phyloP scores from a whole-genome alignment of 257 asterid genomes.

The Pogostemon cablin region DNA sequence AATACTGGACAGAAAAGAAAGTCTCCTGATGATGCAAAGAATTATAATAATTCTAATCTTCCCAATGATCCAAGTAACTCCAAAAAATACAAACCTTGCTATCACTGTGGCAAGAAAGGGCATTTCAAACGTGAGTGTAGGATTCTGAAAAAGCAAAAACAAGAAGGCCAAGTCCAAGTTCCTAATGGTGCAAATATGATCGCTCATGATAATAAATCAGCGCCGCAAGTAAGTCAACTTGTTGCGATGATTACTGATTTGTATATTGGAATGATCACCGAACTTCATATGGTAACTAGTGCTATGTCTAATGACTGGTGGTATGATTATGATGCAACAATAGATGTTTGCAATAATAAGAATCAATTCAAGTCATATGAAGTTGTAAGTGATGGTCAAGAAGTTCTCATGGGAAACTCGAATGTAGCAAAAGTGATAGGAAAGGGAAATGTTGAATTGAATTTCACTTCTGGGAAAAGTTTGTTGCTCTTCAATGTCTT shows the following conservation, averaged over 20 bases:
- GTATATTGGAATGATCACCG: background rate
- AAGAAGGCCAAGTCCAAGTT: too few species aligned
- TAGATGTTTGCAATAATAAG: constrained; percentile 6
- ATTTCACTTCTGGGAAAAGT: background rate
- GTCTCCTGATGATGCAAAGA: too few species aligned
- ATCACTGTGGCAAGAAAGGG: too few species aligned
- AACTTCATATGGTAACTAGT: background rate
- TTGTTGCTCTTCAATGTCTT: background rate
- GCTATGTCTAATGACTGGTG: background rate
- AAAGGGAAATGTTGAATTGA: background rate
- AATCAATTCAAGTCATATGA: background rate
- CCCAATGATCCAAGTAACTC: too few species aligned
- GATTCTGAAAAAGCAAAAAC: too few species aligned
- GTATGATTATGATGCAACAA: background rate
- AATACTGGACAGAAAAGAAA: too few species aligned
- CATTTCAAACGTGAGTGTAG: too few species aligned
- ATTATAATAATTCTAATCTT: too few species aligned
- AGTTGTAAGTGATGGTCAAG: background rate
- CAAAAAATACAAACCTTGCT: too few species aligned
- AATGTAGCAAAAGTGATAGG: background rate
- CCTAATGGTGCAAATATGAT: too few species aligned
- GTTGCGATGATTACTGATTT: background rate
- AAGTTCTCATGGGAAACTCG: background rate
- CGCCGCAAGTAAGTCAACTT: background rate
- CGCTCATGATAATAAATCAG: background rate